Conservation (phyloP, 83 land plant species). For the Picea engelmannii region DNA sequence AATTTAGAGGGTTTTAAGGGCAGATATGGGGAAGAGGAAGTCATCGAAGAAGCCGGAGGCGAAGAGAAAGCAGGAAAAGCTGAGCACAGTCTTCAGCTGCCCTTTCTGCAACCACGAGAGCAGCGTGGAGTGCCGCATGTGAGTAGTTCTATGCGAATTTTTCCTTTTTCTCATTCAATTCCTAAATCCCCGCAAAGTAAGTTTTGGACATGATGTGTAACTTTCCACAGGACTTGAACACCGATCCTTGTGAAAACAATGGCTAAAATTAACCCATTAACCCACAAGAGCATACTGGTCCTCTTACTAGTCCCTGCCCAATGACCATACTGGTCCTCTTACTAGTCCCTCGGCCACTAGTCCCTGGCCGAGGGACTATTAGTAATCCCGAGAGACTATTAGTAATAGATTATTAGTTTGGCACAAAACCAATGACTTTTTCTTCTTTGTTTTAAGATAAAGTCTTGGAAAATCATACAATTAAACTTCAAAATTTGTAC, state of each 20-base stretch:
- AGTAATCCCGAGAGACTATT: too few relatives aligned
- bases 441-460: too few relatives aligned
- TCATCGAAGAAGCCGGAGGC: constrained; percentile 82
- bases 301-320: too few relatives aligned
- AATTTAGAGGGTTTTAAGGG: neutral
- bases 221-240: neutral
- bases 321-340: too few relatives aligned
- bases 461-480: too few relatives aligned
- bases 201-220: neutral
- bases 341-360: too few relatives aligned
- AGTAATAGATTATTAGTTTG: too few relatives aligned
- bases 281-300: too few relatives aligned
- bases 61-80: constrained; percentile 82
- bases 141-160: constrained; percentile 16
- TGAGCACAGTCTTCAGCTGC: constrained; percentile 86
- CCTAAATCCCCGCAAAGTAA: neutral
- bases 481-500: too few relatives aligned
- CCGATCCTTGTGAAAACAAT: neutral
- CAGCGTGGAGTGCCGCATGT: constrained; percentile 94
- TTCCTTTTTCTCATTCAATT: neutral
- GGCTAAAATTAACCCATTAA: too few relatives aligned
- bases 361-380: too few relatives aligned
- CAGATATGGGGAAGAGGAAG: constrained; percentile 90
- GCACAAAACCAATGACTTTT: too few relatives aligned
- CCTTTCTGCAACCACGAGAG: constrained; percentile 96